A percentile compares a stretch with the other conserved stretches of the same genome.
Conservation (phyloP, 2,329 filamentous ascomycete genomes). For the Gaeumannomyces sp. region DNA sequence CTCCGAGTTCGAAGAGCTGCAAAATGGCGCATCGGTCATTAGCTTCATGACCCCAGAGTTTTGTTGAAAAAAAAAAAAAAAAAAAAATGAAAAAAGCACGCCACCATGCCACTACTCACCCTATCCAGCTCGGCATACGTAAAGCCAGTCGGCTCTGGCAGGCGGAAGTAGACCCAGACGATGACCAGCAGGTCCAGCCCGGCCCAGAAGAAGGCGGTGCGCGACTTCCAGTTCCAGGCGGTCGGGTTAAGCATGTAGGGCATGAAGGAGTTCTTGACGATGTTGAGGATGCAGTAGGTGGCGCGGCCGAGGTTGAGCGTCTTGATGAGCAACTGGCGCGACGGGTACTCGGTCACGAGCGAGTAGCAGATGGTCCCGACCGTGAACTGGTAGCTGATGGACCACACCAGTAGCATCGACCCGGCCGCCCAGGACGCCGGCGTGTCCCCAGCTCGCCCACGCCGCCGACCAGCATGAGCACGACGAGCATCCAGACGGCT, state of each 20-base stretch:
- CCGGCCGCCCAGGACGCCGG: slow-evolving; percentile 24
- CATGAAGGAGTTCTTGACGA: slow-evolving; percentile 21
- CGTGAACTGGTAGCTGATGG: slow-evolving; percentile 27
- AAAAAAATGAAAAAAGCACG: too few relatives aligned
- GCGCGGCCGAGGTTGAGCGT: slow-evolving; percentile 25
- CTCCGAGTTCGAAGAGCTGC: slow-evolving; percentile 63
- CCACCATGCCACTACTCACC: neutral
- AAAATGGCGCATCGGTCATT: neutral
- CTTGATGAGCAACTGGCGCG: slow-evolving; percentile 28
- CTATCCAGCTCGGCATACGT: slow-evolving; percentile 49
- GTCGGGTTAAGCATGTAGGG: slow-evolving; percentile 33
- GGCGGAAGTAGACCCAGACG: slow-evolving; percentile 9
- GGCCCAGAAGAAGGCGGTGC: slow-evolving; percentile 7
- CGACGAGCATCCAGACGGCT: slow-evolving; percentile 10
- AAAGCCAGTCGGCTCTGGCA: slow-evolving; percentile 35
- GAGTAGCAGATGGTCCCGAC: slow-evolving; percentile 31
- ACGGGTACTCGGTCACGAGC: slow-evolving; percentile 27
- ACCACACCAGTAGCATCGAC: slow-evolving; percentile 56
- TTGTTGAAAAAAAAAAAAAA: too few relatives aligned
- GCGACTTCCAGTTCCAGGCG: slow-evolving; percentile 27
- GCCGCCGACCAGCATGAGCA: slow-evolving; percentile 19
- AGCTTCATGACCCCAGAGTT: too few relatives aligned
- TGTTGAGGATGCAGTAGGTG: slow-evolving; percentile 22
- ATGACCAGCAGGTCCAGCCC: slow-evolving; percentile 11
- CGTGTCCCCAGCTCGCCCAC: slow-evolving; percentile 9